These are phyloP conservation scores for Cryptococcus maquisensis DNA, from an alignment of 1,284 basidiomycete genomes.

Conservation along the genomic window DNA sequence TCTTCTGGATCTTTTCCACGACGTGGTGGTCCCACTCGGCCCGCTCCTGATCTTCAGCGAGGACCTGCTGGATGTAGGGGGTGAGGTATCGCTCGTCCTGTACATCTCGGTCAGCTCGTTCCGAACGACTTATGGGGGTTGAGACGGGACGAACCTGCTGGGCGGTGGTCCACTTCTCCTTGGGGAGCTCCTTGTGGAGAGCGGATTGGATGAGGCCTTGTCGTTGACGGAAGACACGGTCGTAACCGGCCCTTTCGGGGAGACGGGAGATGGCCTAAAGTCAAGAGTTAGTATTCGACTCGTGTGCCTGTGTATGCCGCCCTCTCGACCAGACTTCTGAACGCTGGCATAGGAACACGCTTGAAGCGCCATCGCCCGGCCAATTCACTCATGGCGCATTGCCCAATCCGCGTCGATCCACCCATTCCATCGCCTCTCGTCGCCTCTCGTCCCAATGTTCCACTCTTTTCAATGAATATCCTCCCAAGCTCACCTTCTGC, in stretches of 20 bases:
- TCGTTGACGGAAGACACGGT: constrained; percentile 87
- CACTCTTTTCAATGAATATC: background rate
- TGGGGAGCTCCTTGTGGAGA: constrained; percentile 75
- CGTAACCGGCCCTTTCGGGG: constrained; percentile 73
- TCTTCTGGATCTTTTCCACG: constrained; percentile 39
- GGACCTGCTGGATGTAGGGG: constrained; percentile 71
- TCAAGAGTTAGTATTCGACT: background rate
- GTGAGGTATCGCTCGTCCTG: constrained; percentile 90
- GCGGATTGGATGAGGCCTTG: constrained; percentile 75
- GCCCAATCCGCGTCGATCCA: background rate
- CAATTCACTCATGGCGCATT: background rate
- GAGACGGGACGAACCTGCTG: constrained; percentile 61
- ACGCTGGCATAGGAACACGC: no score
- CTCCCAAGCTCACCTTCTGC: constrained; percentile 62
- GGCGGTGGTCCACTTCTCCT: constrained; percentile 74
- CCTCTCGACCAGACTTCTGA: no score
- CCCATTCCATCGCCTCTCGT: background rate
- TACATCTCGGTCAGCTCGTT: background rate
- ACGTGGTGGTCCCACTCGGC: constrained; percentile 72
- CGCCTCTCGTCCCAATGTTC: background rate
- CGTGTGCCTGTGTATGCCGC: background rate
- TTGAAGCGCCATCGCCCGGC: background rate
- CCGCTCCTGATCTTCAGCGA: constrained; percentile 75
- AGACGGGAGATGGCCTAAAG: constrained; percentile 76
- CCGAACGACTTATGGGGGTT: constrained; percentile 2